Base-by-base conservation (phyloP, 345 rosid genomes). In the Dimocarpus longan region DNA sequence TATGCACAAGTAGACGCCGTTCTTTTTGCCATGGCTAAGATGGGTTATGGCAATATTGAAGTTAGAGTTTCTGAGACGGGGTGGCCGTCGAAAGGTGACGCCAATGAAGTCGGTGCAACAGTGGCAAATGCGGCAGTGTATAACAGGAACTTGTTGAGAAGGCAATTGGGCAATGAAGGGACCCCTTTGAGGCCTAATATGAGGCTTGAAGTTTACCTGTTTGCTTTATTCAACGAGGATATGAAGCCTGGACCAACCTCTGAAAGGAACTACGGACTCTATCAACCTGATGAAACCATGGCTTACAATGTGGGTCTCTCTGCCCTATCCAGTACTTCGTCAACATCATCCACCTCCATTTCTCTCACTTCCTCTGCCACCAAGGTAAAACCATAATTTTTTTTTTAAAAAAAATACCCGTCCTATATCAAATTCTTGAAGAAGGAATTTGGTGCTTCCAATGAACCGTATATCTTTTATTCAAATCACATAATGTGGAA, bases 51-150 rank as follows among this genome's bases (percentile, higher is more conserved):
- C 8, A 90, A 88, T 12, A 88, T 96, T 46, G 99, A 93, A 76
- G 97, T 94, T 12, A 80, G 88, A 39, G 95, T 96, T 44, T 88
- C 98, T 1, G 99, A 96, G 77, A 96, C 99, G 0, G 99, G 99
- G 0, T 96, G 99, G 99, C 99, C 99, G 0, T 94, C 99, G 0
- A 91, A 89, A 85, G 99, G 99, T 1, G 99, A 96, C 57, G 32
- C 81, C 0, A 62, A 87, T 73, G 99, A 94, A 76, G 75, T 81
- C 0, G 99, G 99, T 5, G 99, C 99, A 11, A 89, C 93, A 0
- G 68, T 82, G 13, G 76, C 79, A 21, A 93, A 96, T 81, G 99
- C 99, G 0, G 98, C 97, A 0, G 42, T 76, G 13, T 94, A 93
- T 75, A 96, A 94, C 50, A 84, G 82, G 75, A 96, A 94, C 76